Evolutionary conservation across 257 asterid genomes (phyloP).

Genomic region (Nemophila menziesii): DNA sequence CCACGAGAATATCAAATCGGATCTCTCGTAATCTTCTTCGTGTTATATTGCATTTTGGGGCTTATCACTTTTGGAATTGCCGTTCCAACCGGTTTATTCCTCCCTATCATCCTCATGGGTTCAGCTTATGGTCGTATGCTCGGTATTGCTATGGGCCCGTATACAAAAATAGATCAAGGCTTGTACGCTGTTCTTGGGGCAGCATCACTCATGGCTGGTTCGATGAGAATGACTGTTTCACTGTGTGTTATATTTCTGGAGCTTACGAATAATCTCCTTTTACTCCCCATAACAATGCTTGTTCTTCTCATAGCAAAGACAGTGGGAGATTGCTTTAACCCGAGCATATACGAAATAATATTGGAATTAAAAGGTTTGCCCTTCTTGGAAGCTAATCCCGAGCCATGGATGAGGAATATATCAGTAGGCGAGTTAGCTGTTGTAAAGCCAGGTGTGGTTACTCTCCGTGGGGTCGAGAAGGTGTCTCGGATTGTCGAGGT

Average conservation of each 20-base stretch:
- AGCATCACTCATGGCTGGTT: constrained; percentile 91
- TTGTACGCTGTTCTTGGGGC: constrained; percentile 84
- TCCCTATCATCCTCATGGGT: constrained; percentile 85
- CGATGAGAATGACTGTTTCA: constrained; percentile 93
- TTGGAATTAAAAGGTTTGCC: constrained; percentile 84
- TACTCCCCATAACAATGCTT: constrained; percentile 81
- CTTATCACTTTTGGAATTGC: constrained; percentile 82
- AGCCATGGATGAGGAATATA: constrained; percentile 93
- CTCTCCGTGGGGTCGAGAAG: constrained; percentile 65
- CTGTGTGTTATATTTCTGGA: constrained; percentile 89
- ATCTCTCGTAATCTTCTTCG: constrained; percentile 57
- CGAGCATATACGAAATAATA: constrained; percentile 85
- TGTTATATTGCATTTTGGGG: constrained; percentile 57
- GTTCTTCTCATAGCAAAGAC: constrained; percentile 70
- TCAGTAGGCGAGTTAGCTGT: constrained; percentile 72
- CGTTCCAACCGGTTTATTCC: constrained; percentile 85
- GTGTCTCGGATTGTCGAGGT: constrained; percentile 64
- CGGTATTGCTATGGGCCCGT: constrained; percentile 60
- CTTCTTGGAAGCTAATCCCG: constrained; percentile 79
- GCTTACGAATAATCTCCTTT: constrained; percentile 84
- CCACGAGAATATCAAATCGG: constrained; percentile 32
- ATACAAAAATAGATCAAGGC: constrained; percentile 71
- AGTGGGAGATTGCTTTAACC: constrained; percentile 90
- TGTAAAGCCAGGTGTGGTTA: constrained; percentile 53
- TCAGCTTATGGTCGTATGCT: constrained; percentile 84